phyloP scores from a whole-genome alignment of 768 basidiomycete genomes.

The Hygrophorus pudorinus region DNA sequence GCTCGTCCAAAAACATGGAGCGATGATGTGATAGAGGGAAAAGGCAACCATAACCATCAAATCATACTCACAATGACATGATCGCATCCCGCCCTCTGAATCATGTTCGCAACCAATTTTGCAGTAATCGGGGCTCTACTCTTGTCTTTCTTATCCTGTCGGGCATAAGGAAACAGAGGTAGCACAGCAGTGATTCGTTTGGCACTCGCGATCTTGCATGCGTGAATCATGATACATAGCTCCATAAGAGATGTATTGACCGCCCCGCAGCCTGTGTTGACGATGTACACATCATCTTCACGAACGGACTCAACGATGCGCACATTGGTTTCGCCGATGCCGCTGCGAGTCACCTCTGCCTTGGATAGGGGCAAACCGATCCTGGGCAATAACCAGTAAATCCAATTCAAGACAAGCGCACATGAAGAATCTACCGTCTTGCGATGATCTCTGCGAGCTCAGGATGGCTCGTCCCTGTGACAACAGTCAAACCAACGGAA shows the following conservation, averaged over 20 bases:
- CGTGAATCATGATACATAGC: constrained; percentile 97
- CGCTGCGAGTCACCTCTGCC: constrained; percentile 79
- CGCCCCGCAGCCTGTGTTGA: constrained; percentile 82
- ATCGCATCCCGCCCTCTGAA: constrained; percentile 87
- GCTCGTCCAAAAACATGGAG: background rate
- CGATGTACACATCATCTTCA: constrained; percentile 97
- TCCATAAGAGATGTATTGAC: constrained; percentile 97
- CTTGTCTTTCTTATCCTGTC: constrained; percentile 99
- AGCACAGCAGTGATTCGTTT: constrained; percentile 97
- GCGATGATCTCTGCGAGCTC: constrained; percentile 92
- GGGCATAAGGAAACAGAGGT: constrained; percentile 92
- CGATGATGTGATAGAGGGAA: background rate
- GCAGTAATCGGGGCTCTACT: constrained; percentile 96
- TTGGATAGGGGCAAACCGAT: constrained; percentile 85
- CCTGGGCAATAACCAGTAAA: constrained; percentile 30
- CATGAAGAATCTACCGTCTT: constrained; percentile 42
- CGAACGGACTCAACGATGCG: constrained; percentile 92
- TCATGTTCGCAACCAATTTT: constrained; percentile 97
- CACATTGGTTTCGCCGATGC: constrained; percentile 86
- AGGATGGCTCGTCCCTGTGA: constrained; percentile 85
- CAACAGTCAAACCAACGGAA: constrained; percentile 5
- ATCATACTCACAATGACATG: constrained; percentile 85
- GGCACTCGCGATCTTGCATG: constrained; percentile 99
- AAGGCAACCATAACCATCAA: too few species aligned
- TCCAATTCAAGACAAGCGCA: constrained; percentile 19